phyloP scores from a whole-genome alignment of 345 rosid genomes.

The Luvunga scandens region DNA sequence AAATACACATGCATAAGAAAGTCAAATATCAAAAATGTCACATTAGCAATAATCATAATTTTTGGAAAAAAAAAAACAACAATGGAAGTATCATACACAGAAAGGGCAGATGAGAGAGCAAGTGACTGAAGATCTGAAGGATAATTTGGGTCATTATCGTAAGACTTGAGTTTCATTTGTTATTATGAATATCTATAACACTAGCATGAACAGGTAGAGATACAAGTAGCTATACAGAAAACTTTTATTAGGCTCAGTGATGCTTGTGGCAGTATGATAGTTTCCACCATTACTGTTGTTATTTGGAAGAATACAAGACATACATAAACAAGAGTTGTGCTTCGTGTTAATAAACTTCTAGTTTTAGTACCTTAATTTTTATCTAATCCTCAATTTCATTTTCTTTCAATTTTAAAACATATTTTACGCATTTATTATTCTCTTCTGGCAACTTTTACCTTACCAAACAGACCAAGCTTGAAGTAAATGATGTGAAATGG shows the following conservation, averaged over 20 bases:
- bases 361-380: neutral
- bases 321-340: neutral
- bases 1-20: neutral
- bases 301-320: neutral
- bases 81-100: too few relatives aligned
- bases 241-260: neutral
- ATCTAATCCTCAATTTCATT: neutral
- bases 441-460: neutral
- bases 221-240: neutral
- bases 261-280: neutral
- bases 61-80: too few relatives aligned
- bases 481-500: neutral
- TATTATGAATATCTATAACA: neutral
- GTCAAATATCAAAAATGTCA: neutral
- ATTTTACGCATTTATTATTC: neutral
- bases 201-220: neutral
- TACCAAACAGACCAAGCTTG: neutral
- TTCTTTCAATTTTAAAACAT: neutral
- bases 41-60: neutral
- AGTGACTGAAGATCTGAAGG: neutral
- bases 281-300: neutral
- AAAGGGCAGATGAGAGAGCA: neutral
- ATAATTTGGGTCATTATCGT: neutral
- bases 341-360: neutral
- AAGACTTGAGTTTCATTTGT: neutral